Evolutionary conservation across 2,329 filamentous ascomycete genomes (phyloP), one percentile per base, ranked within the genome.

Genomic region (Fusarium sp.): DNA sequence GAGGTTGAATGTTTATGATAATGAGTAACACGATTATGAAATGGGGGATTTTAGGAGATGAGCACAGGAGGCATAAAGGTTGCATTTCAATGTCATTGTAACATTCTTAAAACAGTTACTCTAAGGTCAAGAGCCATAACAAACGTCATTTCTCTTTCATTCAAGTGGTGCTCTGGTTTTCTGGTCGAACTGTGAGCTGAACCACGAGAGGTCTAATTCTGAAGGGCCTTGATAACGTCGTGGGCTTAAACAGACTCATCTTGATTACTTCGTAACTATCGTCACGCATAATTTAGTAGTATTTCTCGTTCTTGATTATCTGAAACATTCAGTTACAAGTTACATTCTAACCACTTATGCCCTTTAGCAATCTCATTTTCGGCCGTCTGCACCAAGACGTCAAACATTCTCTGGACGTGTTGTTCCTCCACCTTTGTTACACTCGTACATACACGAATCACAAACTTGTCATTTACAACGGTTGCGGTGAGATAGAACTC

Each of bases 401-500:
- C 89, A 84, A 97, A 97, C 2, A 95, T 90, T 69, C 86, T 86
- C 68, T 90, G 85, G 8, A 98, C 83, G 80, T 94, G 92, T 82
- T 93, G 91, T 80, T 95, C 91, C 0, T 91, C 90, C 44, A 89
- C 85, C 30, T 88, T 84, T 75, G 92, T 93, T n/a, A 79, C 81
- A 2, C 89, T 91, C 63, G 93, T 94, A 28, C 95, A 92, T 41
- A 98, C 90, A 0, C 95, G 87, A 68, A 98, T 97, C 4, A 92
- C 91, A 81, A 94, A 94, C 26, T 90, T 86, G 2, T 90, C 92
- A 14, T 89, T 90, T 18, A 97, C 86, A 9, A 94, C 88, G 4
- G 91, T 92, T 45, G 91, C 92, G 0, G 95, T 98, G 30, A 98
- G 84, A 82, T 94, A 98, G 62, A 97, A 92, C 81, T 94, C 90